Percentiles rank a stretch among this genome's conserved stretches.
Conservation (phyloP, 1,284 basidiomycete species). For the Cutaneotrichosporon sp. region DNA sequence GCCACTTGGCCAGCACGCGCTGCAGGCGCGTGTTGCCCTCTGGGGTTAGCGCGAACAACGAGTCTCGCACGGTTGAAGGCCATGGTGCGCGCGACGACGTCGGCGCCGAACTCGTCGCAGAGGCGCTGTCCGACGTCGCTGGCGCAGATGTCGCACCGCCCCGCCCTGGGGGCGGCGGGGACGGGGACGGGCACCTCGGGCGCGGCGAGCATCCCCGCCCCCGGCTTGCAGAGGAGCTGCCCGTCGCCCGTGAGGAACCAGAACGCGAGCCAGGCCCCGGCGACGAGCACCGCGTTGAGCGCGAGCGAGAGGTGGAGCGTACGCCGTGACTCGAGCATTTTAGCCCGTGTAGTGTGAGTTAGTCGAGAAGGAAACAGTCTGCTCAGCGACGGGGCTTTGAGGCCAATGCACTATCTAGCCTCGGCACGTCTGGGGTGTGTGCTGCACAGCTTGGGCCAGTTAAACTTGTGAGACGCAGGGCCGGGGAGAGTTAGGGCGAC, state of each 20-base stretch:
- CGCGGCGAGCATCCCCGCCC: not conserved
- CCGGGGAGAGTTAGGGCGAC: no score
- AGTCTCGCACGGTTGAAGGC: constrained; percentile 7
- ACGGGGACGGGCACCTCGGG: no score
- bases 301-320: constrained; percentile 10
- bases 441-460: no score
- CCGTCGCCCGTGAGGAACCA: not conserved
- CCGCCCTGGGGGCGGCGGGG: not conserved
- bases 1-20: constrained; percentile 26
- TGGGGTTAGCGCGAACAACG: not conserved
- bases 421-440: no score
- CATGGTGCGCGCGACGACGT: constrained; percentile 18
- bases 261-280: constrained; percentile 6
- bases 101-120: constrained; percentile 2
- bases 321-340: not conserved
- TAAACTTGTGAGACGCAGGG: no score
- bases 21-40: constrained; percentile 26
- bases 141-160: constrained; percentile 12
- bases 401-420: no score
- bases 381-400: no score
- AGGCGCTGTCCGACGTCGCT: not conserved
- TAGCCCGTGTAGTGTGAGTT: no score
- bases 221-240: not conserved
- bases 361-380: no score
- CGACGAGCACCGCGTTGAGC: constrained; percentile 7